Evolutionary conservation across 495 filamentous ascomycete species (phyloP), one percentile per base, ranked within the genome.

Genomic region (Aspergillus panamensis): DNA sequence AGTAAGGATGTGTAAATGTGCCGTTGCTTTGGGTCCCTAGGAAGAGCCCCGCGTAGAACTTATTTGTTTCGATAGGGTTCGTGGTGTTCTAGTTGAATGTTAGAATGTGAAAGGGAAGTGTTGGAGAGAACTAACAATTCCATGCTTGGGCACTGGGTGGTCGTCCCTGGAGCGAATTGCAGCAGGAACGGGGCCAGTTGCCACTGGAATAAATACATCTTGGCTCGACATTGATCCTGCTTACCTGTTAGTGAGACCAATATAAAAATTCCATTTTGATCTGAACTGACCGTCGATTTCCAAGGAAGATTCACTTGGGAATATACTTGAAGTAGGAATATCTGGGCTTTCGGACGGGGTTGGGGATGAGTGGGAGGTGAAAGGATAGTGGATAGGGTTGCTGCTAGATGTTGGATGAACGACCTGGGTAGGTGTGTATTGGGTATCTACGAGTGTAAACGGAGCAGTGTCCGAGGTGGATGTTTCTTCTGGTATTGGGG

Each of bases 41-140:
- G 65, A 93, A 94, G 61, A 96, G 85, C 48, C 95, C 96, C 51
- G 85, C 84, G 65, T 96, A 96, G 70, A 96, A 98, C 64, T 96
- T 97, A 71, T 97, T 95, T 12, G 92, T 94, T 50, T 82, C 75
- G 59, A 90, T 79, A 0, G 87, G 88, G 1, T 64, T 70, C 3
- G 72, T 69, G 17, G 82, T 73, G 53, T 75, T 67, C 35, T 66
- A 56, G 70, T 76, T 16, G 35, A 13, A 25, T 0, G 9, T 48
- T 60, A 58, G 47, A 13, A 7, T 16, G n/a, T 48, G 42, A 40
- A 48, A 76, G 16, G 21, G 12, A 13, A n/a, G 5, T 10, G 48
- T 4, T 17, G 16, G 54, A 75, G 69, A n/a, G 19, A 16, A 62
- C 79, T 68, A 66, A 83, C 77, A 66, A 82, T 79, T 29, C 74